Evolutionary conservation across 2,329 filamentous ascomycete species (phyloP).

Genomic region (Knufia petricola): DNA sequence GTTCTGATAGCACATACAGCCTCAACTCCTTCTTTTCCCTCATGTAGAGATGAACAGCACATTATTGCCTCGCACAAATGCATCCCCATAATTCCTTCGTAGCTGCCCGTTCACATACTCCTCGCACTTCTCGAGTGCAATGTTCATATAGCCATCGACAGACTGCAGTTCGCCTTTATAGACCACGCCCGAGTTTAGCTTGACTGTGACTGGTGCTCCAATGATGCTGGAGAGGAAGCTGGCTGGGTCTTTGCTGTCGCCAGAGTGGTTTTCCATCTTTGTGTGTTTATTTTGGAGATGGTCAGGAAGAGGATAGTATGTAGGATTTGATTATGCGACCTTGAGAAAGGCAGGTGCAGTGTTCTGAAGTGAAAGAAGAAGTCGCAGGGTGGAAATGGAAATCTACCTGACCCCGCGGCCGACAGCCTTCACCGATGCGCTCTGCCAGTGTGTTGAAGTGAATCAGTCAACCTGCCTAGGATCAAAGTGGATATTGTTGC

Average conservation of each 20-base stretch:
- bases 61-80: constrained; percentile 93
- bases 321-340: not conserved
- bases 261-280: constrained; percentile 17
- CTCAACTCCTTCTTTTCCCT: constrained; percentile 1
- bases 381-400: no score
- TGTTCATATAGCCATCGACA: constrained; percentile 99
- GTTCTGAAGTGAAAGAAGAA: no score
- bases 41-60: constrained; percentile 31
- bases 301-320: not conserved
- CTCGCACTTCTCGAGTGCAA: constrained; percentile 88
- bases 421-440: no score
- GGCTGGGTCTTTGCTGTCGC: constrained; percentile 71
- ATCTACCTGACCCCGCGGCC: no score
- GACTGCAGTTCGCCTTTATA: constrained; percentile 97
- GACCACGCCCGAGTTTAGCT: constrained; percentile 95
- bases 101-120: constrained; percentile 82
- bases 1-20: no score
- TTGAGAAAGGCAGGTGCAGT: no score
- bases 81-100: constrained; percentile 79
- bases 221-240: constrained; percentile 92
- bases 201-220: constrained; percentile 86
- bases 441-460: no score
- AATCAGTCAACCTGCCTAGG: no score
- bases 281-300: not conserved
- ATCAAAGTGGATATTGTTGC: no score